phyloP scores from a whole-genome alignment of 169 alveolate species.

The Plasmodium vivax region DNA sequence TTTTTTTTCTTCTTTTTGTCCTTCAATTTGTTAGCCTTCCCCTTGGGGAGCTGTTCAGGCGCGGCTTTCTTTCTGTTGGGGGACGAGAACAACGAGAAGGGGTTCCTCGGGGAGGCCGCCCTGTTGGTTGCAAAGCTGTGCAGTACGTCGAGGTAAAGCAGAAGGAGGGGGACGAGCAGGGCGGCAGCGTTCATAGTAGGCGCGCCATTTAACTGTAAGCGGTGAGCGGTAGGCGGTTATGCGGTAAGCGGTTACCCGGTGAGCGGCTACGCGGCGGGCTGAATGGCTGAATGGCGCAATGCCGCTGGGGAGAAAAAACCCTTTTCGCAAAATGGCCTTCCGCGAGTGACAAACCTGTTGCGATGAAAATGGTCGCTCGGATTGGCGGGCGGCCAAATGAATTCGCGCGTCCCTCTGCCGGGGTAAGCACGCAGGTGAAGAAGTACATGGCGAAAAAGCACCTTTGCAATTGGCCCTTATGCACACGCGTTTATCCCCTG shows the following conservation, averaged over 20 bases:
- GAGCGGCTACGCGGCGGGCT: not conserved
- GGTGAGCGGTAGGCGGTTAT: not conserved
- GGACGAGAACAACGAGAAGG: not conserved
- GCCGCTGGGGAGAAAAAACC: not conserved
- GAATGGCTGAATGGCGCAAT: not conserved
- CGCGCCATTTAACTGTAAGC: constrained; percentile 7
- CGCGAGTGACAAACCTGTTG: not conserved
- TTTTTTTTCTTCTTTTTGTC: constrained; percentile 2
- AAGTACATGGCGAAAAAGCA: no score
- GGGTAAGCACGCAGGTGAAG: not conserved
- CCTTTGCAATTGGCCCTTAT: not conserved
- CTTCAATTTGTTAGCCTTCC: not conserved
- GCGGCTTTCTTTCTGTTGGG: constrained; percentile 2
- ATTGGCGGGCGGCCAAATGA: not conserved
- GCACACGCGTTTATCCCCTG: not conserved
- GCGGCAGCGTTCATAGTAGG: constrained; percentile 33
- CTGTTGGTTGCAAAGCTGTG: constrained; percentile 34
- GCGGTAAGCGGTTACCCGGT: not conserved
- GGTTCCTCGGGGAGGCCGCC: not conserved
- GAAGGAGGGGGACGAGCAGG: not conserved
- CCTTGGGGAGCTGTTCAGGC: not conserved
- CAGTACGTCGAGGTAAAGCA: constrained; percentile 13
- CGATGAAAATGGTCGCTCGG: not conserved
- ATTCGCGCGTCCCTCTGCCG: not conserved
- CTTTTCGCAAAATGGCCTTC: not conserved